Base-by-base conservation (phyloP, 2,329 filamentous ascomycete species). In the Apiospora pterosperma region DNA sequence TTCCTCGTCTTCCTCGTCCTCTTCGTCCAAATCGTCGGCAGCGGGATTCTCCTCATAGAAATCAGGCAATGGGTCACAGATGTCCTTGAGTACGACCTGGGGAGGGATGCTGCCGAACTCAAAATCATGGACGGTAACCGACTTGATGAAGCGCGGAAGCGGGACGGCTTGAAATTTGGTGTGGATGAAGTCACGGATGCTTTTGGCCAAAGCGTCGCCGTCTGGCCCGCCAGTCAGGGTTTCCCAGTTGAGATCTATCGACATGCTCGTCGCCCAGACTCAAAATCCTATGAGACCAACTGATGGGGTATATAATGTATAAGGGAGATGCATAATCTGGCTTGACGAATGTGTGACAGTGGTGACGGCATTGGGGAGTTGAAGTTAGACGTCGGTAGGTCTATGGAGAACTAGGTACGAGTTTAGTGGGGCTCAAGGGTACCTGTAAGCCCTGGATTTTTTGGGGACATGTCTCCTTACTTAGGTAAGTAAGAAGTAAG, bases 181-280 rank as follows among this genome's bases (percentile, higher is more conserved):
- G 79, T 99, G 93, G 72, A 99, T 92, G 80, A 99, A 99, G 73
- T 90, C 89, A 69, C 95, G 92, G 78, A 99, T 97, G 68, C 86
- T 87, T 75, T 93, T 90, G 60, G 95, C 93, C 67, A 97, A 88
- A 63, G 88, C 91, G 69, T 89, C 85, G 64, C 96, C 95, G 78
- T 98, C 95, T 60, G 93, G 88, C 34, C 96, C 96, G 67, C 89
- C 90, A 25, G 95, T 98, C 75, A 98, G 87, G 67, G 91, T 91
- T 74, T 96, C 90, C 96, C 96, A 99, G 79, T 97, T 93, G 76
- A 99, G 90, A 75, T 98, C 94, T 82, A 99, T 95, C 71, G 96
- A 98, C 96, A 99, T 99, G 58, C 2, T 60, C 25, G 28, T 21
- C 16, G 14, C 16, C 34, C 2, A 34, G 5, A 12, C n/a, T 34